Evolutionary conservation across 2,329 filamentous ascomycete genomes (phyloP), one percentile per base, ranked within the genome.

Genomic region (Arthrobotrys musiformis): DNA sequence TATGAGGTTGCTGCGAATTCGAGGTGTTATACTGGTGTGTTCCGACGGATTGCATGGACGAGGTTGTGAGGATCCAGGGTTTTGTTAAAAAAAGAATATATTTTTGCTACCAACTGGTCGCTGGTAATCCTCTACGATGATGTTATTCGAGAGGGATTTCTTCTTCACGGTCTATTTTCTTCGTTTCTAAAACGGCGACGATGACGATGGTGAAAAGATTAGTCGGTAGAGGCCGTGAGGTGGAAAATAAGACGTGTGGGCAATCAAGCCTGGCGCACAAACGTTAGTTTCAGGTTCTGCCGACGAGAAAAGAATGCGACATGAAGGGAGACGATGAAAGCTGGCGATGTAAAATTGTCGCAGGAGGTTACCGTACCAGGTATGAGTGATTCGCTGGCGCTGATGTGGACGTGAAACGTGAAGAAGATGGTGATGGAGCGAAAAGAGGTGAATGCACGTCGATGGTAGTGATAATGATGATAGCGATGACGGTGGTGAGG

Each of bases 21-120:
- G 73, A 77, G 67, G 73, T 77, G 73, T 77, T 77, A 77, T 77
- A 77, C 63, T 77, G 73, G 50, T 77, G 73, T 70, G 73, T 77
- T 60, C 73, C 73, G 69, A 77, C 67, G 73, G 73, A 77, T 77
- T 77, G 73, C 73, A 77, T 77, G 66, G 73, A 77, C 73, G 66
- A 70, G 28, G 37, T 30, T 64, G 42, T 67, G 60, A 24, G 40
- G 22, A 70, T 77, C 73, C 73, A 70, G 66, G 37, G 60, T 62
- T 76, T 60, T 40, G 44, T 70, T 61, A 52, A 54, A 15, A n/a
- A 52, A 28, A 30, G n/a, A 33, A 37, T 37, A 19, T n/a, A n/a
- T 7, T 42, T 19, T 19, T 17, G 6, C 7, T 42, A 8, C n/a
- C 40, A 17, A 42, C 17, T 42, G 58, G 17, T 40, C 22, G 42